A percentile compares a stretch with the other conserved stretches of the same genome.
Evolutionary conservation across 208 protist genomes (phyloP).

Genomic region (Wallacemonas rigidus): DNA sequence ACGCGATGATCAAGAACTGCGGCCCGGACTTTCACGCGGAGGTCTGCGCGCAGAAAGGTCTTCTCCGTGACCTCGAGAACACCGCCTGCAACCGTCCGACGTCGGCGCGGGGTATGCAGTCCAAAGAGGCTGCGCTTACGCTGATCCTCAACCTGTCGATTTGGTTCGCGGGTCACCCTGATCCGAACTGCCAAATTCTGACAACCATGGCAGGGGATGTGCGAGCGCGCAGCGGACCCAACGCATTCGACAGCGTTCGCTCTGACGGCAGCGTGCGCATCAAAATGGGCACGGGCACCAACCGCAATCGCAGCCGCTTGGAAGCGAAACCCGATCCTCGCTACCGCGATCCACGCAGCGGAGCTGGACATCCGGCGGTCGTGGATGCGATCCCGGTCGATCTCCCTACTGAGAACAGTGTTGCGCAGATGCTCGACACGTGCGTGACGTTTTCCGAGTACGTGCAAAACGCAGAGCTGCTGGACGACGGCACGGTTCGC

Average conservation of each 20-base stretch:
- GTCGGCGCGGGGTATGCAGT: slow-evolving; percentile 48
- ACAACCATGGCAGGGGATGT: slow-evolving; percentile 73
- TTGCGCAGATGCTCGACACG: slow-evolving; percentile 77
- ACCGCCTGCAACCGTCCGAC: slow-evolving; percentile 51
- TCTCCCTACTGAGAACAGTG: slow-evolving; percentile 52
- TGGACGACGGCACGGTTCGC: slow-evolving; percentile 31
- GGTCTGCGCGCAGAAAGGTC: slow-evolving; percentile 69
- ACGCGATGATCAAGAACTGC: slow-evolving; percentile 72
- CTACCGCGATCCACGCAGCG: slow-evolving; percentile 11
- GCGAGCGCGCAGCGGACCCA: slow-evolving; percentile 51
- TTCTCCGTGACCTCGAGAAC: slow-evolving; percentile 79
- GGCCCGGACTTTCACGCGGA: slow-evolving; percentile 58
- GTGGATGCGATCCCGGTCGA: slow-evolving; percentile 71
- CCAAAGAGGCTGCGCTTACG: slow-evolving; percentile 59
- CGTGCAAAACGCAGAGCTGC: slow-evolving; percentile 53
- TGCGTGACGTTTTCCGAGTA: slow-evolving; percentile 84
- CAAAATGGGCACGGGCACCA: slow-evolving; percentile 1
- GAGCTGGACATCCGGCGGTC: not conserved
- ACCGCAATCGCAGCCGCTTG: slow-evolving; percentile 9
- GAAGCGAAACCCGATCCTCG: slow-evolving; percentile 13
- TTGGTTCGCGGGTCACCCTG: slow-evolving; percentile 81
- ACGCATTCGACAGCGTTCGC: slow-evolving; percentile 69
- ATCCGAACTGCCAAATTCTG: slow-evolving; percentile 57
- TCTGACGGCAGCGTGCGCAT: slow-evolving; percentile 44
- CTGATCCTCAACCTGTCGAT: slow-evolving; percentile 85